Base-by-base conservation (phyloP, 2,329 filamentous ascomycete genomes). In the Arthrinium phaeospermum region DNA sequence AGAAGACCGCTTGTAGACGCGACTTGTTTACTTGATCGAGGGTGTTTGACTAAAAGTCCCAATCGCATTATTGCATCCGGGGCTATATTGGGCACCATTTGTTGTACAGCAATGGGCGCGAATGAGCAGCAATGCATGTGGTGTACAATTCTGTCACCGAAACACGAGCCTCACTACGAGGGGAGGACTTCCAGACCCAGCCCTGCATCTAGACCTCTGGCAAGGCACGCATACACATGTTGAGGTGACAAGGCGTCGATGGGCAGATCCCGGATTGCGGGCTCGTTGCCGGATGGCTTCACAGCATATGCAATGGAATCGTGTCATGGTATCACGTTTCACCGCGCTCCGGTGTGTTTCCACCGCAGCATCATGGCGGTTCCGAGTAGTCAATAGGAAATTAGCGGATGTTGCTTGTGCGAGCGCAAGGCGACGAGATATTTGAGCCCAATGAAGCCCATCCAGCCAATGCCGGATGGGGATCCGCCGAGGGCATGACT, bases 11-110 rank as follows among this genome's bases (percentile, higher is more conserved):
- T 37, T n/a, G 53, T 37, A 61, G 34, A 64, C 34, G 34, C 30
- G 57, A 41, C 3, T 14, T n/a, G 57, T 41, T 41, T 64, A 64
- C 57, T 64, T 64, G 34, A 64, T 64, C 34, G 57, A 64, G 57
- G 22, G 57, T 61, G 49, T 1, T 57, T 61, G 19, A n/a, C 30
- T 37, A 19, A 37, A 37, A 61, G 10, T 37, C 53, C 19, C 6
- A n/a, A n/a, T n/a, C n/a, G 19, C 12, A 14, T 41, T 64, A 64
- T 64, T 64, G 5, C 57, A 37, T 64, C 22, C 34, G 22, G 57
- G 57, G 57, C 19, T 64, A 64, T 64, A 64, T 64, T 64, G 57
- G 57, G 57, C 57, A 64, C 57, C 57, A 64, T 64, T 64, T 64
- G 7, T 34, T 30, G 53, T 30, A 61, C 53, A 34, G 53, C 6